Conservation (phyloP, 1,284 basidiomycete species). For the Austroboletus novae-zelandiae region DNA sequence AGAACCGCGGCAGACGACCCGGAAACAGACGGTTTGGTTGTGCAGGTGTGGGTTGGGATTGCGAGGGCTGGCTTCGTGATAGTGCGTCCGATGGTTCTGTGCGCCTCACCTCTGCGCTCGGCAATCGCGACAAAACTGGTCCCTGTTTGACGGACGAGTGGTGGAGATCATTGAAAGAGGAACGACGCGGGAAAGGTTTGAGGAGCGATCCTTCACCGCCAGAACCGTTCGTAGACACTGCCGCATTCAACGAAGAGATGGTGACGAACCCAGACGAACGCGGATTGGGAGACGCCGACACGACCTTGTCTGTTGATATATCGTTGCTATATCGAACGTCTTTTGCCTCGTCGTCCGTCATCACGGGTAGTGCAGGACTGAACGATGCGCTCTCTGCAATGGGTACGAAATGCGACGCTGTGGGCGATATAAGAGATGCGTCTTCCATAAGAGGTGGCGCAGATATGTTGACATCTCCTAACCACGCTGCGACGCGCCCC, state of each 20-base stretch:
- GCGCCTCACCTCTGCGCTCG: slow-evolving; percentile 12
- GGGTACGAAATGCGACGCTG: slow-evolving; percentile 23
- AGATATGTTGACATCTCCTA: slow-evolving; percentile 60
- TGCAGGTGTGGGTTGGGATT: not conserved
- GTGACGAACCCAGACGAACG: slow-evolving; percentile 74
- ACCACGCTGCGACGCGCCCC: slow-evolving; percentile 73
- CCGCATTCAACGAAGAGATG: slow-evolving; percentile 47
- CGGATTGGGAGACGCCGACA: slow-evolving; percentile 53
- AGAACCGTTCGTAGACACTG: not conserved
- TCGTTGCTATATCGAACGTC: slow-evolving; percentile 3
- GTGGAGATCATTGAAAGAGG: slow-evolving; percentile 23
- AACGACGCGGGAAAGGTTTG: slow-evolving; percentile 21
- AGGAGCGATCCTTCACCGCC: slow-evolving; percentile 3
- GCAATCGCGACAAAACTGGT: slow-evolving; percentile 7
- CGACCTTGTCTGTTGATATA: slow-evolving; percentile 15
- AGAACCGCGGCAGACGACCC: slow-evolving; percentile 33
- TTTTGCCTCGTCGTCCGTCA: slow-evolving; percentile 6
- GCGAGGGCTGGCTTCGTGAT: not conserved
- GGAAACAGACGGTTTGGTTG: slow-evolving; percentile 10
- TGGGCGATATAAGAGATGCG: slow-evolving; percentile 18
- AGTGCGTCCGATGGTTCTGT: not conserved
- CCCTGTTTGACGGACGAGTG: slow-evolving; percentile 4
- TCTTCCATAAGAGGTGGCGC: slow-evolving; percentile 34
- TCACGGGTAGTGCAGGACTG: slow-evolving; percentile 10
- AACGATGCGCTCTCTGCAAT: slow-evolving; percentile 25